phyloP scores from a whole-genome alignment of 2,329 filamentous ascomycete genomes.

The Torrubiella hemipterigena region DNA sequence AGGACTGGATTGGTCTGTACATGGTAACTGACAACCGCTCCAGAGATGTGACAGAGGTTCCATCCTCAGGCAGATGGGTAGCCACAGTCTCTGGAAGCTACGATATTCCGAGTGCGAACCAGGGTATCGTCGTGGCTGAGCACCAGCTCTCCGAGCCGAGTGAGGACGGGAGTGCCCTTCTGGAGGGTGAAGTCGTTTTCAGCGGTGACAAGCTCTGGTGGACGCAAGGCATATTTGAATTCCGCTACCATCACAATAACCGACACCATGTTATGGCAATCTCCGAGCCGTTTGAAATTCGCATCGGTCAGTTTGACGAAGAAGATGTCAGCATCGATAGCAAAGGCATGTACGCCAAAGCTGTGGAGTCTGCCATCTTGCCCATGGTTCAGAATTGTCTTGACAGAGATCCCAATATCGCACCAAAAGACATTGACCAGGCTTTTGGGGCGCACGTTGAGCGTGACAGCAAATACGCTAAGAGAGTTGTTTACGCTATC shows the following conservation, averaged over 20 bases:
- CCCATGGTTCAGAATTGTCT: conserved; percentile 86
- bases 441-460: conserved; percentile 77
- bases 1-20: conserved; percentile 94
- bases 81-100: conserved; percentile 68
- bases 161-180: conserved; percentile 42
- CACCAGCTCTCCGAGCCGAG: conserved; percentile 40
- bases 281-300: conserved; percentile 85
- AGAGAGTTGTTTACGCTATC: conserved; percentile 84
- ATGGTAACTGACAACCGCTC: conserved; percentile 90
- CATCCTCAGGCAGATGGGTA: conserved; percentile 81
- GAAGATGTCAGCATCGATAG: conserved; percentile 54
- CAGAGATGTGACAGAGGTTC: conserved; percentile 70
- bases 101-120: conserved; percentile 62
- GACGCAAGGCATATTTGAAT: conserved; percentile 93
- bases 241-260: conserved; percentile 90
- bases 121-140: conserved; percentile 63
- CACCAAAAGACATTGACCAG: conserved; percentile 68
- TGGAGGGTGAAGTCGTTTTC: conserved; percentile 76
- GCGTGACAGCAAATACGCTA: conserved; percentile 77
- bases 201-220: conserved; percentile 92
- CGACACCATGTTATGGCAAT: conserved; percentile 90
- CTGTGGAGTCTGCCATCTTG: conserved; percentile 66
- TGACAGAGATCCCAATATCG: conserved; percentile 82
- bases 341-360: conserved; percentile 49
- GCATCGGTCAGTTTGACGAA: conserved; percentile 67